Evolutionary conservation across 495 filamentous ascomycete genomes (phyloP).

Genomic region (Pseudomonodictys pantanalensis): DNA sequence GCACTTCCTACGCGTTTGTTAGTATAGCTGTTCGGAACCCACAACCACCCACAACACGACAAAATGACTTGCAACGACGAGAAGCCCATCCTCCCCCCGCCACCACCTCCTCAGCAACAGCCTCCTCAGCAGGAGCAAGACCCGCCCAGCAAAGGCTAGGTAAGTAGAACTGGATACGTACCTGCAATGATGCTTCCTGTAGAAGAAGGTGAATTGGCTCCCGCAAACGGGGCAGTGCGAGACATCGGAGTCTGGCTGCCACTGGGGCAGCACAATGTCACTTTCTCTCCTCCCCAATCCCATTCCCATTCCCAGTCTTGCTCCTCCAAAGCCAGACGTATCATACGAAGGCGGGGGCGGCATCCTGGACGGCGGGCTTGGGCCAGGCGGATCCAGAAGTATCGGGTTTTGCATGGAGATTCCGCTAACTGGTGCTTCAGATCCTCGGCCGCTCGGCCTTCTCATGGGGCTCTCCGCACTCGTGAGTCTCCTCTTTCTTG

Average conservation of each 20-base stretch:
- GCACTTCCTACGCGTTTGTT: slow-evolving; percentile 67
- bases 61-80: too few relatives aligned
- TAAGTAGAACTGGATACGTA: slow-evolving; percentile 10
- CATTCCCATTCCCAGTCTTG: neutral
- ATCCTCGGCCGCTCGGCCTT: too few relatives aligned
- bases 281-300: slow-evolving; percentile 2
- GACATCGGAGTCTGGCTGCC: slow-evolving; percentile 33
- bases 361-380: neutral
- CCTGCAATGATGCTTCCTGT: slow-evolving; percentile 33
- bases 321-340: neutral
- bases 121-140: too few relatives aligned
- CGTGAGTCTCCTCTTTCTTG: too few relatives aligned
- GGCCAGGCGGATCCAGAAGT: neutral
- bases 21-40: too few relatives aligned
- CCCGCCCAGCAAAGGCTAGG: too few relatives aligned
- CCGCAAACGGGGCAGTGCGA: slow-evolving; percentile 29
- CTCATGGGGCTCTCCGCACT: too few relatives aligned
- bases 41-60: too few relatives aligned
- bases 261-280: slow-evolving; percentile 26
- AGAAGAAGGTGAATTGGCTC: slow-evolving; percentile 27
- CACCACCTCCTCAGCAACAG: too few relatives aligned
- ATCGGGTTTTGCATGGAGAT: slow-evolving; percentile 3
- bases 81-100: too few relatives aligned
- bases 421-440: too few relatives aligned
- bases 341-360: slow-evolving; percentile 8